Base-by-base conservation (phyloP, 305 asterid species). In the Fraxinus xanthoxyloides region DNA sequence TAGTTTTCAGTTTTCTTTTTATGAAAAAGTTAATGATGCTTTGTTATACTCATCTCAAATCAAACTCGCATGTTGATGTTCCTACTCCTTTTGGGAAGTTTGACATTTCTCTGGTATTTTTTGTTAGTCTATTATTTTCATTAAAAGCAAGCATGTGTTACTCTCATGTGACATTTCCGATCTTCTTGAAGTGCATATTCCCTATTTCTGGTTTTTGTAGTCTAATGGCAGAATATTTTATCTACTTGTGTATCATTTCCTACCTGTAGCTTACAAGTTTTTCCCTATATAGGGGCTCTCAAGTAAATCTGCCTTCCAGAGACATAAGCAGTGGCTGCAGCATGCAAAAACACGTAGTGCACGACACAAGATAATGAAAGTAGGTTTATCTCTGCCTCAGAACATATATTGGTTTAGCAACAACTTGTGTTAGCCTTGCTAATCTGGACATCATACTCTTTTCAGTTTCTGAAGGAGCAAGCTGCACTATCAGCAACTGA, bases 261-360 rank as follows among this genome's bases (percentile, higher is more conserved):
- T 65, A 24, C 32, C n/a, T 65, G 13, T 31, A 26, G 8, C 15
- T 65, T 65, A 26, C n/a, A 65, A 23, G 35, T 26, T 65, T 8
- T 59, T 80, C 80, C 69, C 30, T 9, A 81, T 5, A 74, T 91
- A 95, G 98, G 98, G 94, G 15, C 95, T 93, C 75, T 95, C 98
- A 9, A 93, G 88, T 87, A 93, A 93, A 90, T 92, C 97, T 79
- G 97, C 97, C 76, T 93, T 93, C 82, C 94, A 92, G 92, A 91
- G 98, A 83, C 98, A 93, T 86, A 95, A 95, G 83, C 98, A 95
- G 88, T 93, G 98, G 98, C 85, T 93, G 86, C 97, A 90, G 80
- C 97, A 93, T 88, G 98, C 98, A 76, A 95, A 95, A 90, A 93
- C 98, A 48, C 98, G 94, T 72, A 91, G 98, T 86, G 98, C 97